Evolutionary conservation across 2,329 filamentous ascomycete species (phyloP), one percentile per base, ranked within the genome.

Genomic region (Cordyceps pruinosa): DNA sequence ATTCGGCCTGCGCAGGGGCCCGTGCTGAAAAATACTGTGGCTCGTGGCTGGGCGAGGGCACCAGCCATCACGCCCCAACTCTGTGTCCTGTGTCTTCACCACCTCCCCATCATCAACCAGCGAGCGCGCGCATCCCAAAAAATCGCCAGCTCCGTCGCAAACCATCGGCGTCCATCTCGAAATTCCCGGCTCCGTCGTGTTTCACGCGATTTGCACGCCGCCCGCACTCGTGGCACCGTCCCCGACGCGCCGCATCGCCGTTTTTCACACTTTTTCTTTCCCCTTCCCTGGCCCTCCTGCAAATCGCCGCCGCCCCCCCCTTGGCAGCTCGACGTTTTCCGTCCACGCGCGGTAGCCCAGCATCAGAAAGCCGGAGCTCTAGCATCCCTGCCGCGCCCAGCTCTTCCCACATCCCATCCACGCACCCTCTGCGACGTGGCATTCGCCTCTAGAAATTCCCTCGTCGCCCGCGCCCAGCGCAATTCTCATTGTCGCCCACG

Each of bases 71-170:
- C 73, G 72, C 72, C 65, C 70, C 72, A 74, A 77, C 75, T 74
- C 76, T 76, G 73, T 72, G 73, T 66, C 70, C 72, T 75, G 74
- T 76, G 74, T 75, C 74, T 75, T 77, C 75, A 77, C 76, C 75
- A 76, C 71, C 67, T 77, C 76, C 75, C 72, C 73, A 75, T 77
- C 73, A 75, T 75, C 72, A 73, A 72, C 66, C 66, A 73, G 74
- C 73, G 72, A 78, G 74, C 70, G 77, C 79, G 79, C 80, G 79
- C 79, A 83, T 82, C 78, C 66, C 73, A n/a, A 77, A 81, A 80
- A 78, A 80, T 81, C 79, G 75, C 78, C 77, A 77, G 75, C 78
- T 77, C 77, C 72, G 75, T 77, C 75, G 75, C 76, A 77, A 78
- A 77, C 72, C 79, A 83, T 83, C 79, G 73, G 77, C 73, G 73